Evolutionary conservation across 257 asterid species (phyloP), one percentile per base, ranked within the genome.

Genomic region (Perilla frutescens): DNA sequence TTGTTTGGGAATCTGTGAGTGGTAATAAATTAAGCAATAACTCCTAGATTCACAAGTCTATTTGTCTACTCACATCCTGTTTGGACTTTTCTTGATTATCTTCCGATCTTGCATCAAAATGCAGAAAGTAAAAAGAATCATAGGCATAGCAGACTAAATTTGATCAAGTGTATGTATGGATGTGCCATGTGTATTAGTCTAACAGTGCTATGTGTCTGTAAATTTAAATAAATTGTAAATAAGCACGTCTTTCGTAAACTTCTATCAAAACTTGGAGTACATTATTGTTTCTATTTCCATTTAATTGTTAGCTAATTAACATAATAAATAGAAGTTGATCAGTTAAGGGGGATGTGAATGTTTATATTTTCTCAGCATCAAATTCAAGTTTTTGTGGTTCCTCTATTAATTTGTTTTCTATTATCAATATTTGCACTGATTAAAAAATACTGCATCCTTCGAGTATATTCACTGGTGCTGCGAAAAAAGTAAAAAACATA

Each of bases 301-400:
- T 49, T 31, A 40, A 55, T 59, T 50, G 41, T 58, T 47, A 57
- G 74, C 45, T 68, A 68, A 65, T 51, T 59, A 15, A 56, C 58
- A 29, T 54, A 61, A 26, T 54, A 63, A 51, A 55, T 20, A 12
- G 73, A 70, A 31, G 59, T 51, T 72, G 76, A 73, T 58, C 55
- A 64, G 8, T 49, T 12, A 62, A 20, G 14, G 51, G 54, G 68
- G 70, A 67, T 10, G 11, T 32, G 47, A 20, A 62, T 37, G 51
- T 32, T 55, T 34, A 20, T 20, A 20, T 20, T 20, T 20, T 20
- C 26, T 20, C 26, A 20, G 26, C 26, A 20, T 20, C 26, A 20
- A 20, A 20, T 20, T 20, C 26, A 20, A 20, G 26, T 20, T 20
- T 20, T 20, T 20, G 26, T 20, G 26, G 26, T 20, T 20, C 26